Conservation (phyloP, 129 eudicot genomes). For the Rutidosis leptorrhynchoides region DNA sequence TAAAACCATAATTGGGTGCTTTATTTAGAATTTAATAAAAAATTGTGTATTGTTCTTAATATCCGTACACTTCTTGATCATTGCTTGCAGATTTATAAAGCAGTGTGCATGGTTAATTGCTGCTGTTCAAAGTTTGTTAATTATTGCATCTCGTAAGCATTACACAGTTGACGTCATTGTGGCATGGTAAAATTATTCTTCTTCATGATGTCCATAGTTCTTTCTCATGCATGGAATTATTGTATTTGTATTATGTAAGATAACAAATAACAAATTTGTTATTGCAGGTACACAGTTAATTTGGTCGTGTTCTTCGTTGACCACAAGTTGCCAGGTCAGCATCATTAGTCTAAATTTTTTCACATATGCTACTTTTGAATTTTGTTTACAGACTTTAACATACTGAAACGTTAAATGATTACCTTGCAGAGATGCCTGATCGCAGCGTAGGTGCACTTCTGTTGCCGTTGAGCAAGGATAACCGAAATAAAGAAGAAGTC, state of each 20-base stretch:
- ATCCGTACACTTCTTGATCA: not conserved
- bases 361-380: not conserved
- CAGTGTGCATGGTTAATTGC: constrained; percentile 82
- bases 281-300: constrained; percentile 89
- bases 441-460: constrained; percentile 51
- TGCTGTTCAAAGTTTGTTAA: constrained; percentile 76
- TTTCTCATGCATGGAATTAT: not conserved
- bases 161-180: constrained; percentile 89
- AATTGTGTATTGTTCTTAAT: not conserved
- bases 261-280: constrained; percentile 10
- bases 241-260: constrained; percentile 14
- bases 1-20: not conserved
- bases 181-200: constrained; percentile 63
- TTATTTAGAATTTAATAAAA: not conserved
- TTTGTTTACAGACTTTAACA: constrained; percentile 4
- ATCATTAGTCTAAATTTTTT: not conserved
- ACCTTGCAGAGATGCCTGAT: constrained; percentile 69
- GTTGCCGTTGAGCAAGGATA: constrained; percentile 84
- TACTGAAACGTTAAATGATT: not conserved
- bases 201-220: not conserved
- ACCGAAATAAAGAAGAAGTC: constrained; percentile 66
- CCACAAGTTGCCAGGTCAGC: constrained; percentile 75
- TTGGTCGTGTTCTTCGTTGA: constrained; percentile 91
- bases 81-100: constrained; percentile 66
- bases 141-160: constrained; percentile 94